A percentile compares a stretch with the other conserved stretches of the same genome.
These are phyloP conservation scores for Aspergillus latus DNA, from an alignment of 2,329 filamentous ascomycete genomes.

Conservation along the genomic window DNA sequence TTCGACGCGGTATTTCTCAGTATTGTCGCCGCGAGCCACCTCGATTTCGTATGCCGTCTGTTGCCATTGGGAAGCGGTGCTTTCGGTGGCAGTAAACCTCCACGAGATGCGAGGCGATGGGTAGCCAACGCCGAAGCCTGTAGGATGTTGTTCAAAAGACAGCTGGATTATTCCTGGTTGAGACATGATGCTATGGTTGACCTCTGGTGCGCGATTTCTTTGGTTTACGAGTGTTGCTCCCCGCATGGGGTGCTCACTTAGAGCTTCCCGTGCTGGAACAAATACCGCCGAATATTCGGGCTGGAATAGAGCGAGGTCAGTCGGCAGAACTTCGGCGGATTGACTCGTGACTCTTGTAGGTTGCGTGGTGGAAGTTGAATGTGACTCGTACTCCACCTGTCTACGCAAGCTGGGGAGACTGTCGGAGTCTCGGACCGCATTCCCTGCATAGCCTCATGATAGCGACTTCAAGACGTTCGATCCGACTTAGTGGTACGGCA, in stretches of 20 bases:
- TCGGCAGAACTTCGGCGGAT: slow-evolving; percentile 5
- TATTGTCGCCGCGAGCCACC: slow-evolving; percentile 5
- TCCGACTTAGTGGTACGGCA: too few relatives aligned
- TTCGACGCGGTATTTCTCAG: slow-evolving; percentile 18
- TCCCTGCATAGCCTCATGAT: background rate
- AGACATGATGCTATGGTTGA: background rate
- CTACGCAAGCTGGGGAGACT: background rate
- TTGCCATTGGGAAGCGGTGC: slow-evolving; percentile 22
- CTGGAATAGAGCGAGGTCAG: background rate
- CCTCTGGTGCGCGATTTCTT: background rate
- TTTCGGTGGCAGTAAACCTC: slow-evolving; percentile 20
- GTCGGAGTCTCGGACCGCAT: background rate
- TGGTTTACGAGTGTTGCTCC: background rate
- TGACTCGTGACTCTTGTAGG: background rate
- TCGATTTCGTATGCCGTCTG: slow-evolving; percentile 31
- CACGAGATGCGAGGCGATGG: slow-evolving; percentile 30
- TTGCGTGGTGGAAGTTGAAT: background rate
- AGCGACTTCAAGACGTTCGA: too few relatives aligned
- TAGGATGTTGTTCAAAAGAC: slow-evolving; percentile 12
- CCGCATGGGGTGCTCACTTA: background rate
- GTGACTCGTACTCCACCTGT: too few relatives aligned
- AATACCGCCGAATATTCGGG: background rate
- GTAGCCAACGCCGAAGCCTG: slow-evolving; percentile 27
- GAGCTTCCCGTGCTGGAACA: background rate
- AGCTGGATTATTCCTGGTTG: background rate